Conservation (phyloP, 2,329 filamentous ascomycete species). For the Xylaria sp. region DNA sequence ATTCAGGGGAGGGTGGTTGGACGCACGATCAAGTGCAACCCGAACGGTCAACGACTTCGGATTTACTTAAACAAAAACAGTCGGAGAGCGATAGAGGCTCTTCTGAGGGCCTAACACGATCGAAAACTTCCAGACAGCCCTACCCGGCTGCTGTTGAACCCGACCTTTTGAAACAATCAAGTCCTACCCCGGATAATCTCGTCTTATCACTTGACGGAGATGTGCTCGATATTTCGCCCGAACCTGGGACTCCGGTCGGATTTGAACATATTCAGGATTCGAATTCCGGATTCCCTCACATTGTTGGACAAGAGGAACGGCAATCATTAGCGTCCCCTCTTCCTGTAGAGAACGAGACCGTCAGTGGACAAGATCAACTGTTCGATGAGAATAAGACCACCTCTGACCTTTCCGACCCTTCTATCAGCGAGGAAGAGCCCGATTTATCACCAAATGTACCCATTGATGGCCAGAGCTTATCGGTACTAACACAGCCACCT, state of each 20-base stretch:
- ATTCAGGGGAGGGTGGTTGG: conserved; percentile 16
- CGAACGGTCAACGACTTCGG: conserved; percentile 31
- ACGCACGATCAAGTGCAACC: conserved; percentile 34
- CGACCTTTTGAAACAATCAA: neutral
- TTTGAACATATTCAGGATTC: neutral
- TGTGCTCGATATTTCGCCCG: neutral
- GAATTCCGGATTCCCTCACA: neutral
- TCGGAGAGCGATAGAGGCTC: neutral
- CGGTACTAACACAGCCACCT: conserved; percentile 14
- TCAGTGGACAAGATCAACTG: conserved; percentile 50
- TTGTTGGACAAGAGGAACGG: conserved; percentile 6
- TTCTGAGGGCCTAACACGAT: neutral
- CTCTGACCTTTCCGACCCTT: conserved; percentile 2
- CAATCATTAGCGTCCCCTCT: conserved; percentile 20
- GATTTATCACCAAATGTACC: neutral
- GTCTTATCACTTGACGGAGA: neutral
- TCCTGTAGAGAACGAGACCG: conserved; percentile 48
- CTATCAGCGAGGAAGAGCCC: conserved; percentile 7
- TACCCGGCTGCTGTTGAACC: neutral
- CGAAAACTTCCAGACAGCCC: neutral
- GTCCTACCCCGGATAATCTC: neutral
- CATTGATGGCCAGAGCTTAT: neutral
- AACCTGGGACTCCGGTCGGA: neutral
- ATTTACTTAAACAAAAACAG: conserved; percentile 27
- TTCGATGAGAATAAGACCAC: conserved; percentile 44